Conservation (phyloP, 2,329 filamentous ascomycete species). For the Aotearoamyces nothofagi region DNA sequence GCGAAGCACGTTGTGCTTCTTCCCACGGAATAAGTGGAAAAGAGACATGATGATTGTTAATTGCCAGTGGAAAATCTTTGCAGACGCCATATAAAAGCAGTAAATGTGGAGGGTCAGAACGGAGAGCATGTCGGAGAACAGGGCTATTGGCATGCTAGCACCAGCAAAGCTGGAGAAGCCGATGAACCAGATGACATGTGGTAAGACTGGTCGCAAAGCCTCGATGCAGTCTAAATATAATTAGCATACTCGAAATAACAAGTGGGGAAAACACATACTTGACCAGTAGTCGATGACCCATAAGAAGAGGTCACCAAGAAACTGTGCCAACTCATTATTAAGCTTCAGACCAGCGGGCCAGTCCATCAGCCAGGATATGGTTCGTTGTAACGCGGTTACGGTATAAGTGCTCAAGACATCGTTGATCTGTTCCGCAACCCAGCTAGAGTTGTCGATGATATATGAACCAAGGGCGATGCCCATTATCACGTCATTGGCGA, state of each 20-base stretch:
- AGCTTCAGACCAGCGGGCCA: constrained; percentile 92
- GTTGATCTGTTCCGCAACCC: constrained; percentile 70
- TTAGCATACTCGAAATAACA: too few species aligned
- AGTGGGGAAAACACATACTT: constrained; percentile 35
- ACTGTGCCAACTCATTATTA: constrained; percentile 85
- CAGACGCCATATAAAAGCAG: constrained; percentile 93
- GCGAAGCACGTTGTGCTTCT: constrained; percentile 92
- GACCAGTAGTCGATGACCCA: constrained; percentile 99
- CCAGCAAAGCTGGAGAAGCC: constrained; percentile 91
- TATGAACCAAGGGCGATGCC: constrained; percentile 93
- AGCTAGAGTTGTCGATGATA: constrained; percentile 84
- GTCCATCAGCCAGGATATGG: constrained; percentile 90
- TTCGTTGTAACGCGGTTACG: constrained; percentile 72
- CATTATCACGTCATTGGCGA: constrained; percentile 97
- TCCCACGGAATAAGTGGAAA: constrained; percentile 97
- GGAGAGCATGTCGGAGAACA: constrained; percentile 88
- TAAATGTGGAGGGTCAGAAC: constrained; percentile 91
- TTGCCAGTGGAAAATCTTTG: constrained; percentile 97
- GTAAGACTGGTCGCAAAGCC: constrained; percentile 64
- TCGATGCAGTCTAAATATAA: constrained; percentile 49
- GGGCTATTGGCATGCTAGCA: constrained; percentile 89
- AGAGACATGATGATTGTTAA: constrained; percentile 90
- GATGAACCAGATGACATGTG: constrained; percentile 78
- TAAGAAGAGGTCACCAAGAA: constrained; percentile 85
- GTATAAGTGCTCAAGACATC: constrained; percentile 66